These are phyloP conservation scores for Fusarium lyarnte DNA, from an alignment of 2,329 filamentous ascomycete genomes.

Conservation along the genomic window DNA sequence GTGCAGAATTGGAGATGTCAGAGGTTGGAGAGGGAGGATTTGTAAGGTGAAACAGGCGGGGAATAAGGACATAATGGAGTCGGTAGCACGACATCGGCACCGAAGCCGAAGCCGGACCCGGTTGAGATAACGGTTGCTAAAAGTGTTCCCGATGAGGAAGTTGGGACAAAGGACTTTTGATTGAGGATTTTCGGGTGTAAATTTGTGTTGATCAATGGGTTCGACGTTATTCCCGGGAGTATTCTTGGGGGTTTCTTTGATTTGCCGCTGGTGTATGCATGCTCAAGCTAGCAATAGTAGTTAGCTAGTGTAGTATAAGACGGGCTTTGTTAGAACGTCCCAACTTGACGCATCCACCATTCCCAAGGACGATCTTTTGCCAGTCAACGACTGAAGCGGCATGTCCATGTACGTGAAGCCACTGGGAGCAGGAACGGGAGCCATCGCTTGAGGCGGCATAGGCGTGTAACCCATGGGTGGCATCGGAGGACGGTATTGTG, in stretches of 20 bases:
- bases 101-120: slow-evolving; percentile 16
- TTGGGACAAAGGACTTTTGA: slow-evolving; percentile 15
- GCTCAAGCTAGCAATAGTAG: not conserved
- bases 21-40: not conserved
- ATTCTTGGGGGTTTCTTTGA: not conserved
- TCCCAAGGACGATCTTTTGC: too few species aligned
- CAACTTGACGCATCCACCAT: not conserved
- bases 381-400: not conserved
- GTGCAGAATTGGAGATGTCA: not conserved
- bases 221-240: not conserved
- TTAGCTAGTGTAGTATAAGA: not conserved
- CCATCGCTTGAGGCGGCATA: slow-evolving; percentile 5
- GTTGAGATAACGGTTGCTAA: slow-evolving; percentile 4
- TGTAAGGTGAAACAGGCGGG: slow-evolving; percentile 3
- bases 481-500: not conserved
- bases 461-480: not conserved
- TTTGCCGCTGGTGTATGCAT: not conserved
- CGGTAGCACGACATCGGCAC: slow-evolving; percentile 27
- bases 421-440: not conserved
- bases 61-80: slow-evolving; percentile 14
- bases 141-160: slow-evolving; percentile 20
- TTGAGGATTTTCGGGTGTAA: not conserved
- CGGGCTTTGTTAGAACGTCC: not conserved
- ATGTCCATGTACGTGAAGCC: not conserved
- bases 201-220: not conserved